phyloP scores from a whole-genome alignment of 805 yeast genomes.

The Zygotorulaspora danielsina region DNA sequence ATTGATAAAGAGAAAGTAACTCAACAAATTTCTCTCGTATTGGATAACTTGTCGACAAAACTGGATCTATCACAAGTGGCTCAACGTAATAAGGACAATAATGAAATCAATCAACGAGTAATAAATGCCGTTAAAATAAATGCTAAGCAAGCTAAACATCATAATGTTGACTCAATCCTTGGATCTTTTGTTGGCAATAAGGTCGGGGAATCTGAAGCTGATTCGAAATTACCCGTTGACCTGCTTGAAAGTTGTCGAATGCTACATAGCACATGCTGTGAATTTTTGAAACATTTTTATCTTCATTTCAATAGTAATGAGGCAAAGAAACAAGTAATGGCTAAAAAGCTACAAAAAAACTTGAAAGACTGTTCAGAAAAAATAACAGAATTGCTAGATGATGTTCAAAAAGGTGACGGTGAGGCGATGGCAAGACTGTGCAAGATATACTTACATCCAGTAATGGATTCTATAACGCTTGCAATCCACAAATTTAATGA shows the following conservation, averaged over 20 bases:
- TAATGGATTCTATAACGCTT: constrained; percentile 41
- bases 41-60: constrained; percentile 19
- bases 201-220: constrained; percentile 30
- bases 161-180: constrained; percentile 24
- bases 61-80: constrained; percentile 33
- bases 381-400: constrained; percentile 27
- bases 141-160: constrained; percentile 47
- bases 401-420: constrained; percentile 32
- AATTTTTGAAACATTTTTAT: constrained; percentile 75
- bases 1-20: constrained; percentile 10
- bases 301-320: constrained; percentile 50
- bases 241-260: constrained; percentile 50
- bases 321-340: constrained; percentile 40
- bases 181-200: constrained; percentile 27
- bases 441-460: constrained; percentile 40
- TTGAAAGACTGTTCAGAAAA: constrained; percentile 47
- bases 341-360: constrained; percentile 46
- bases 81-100: constrained; percentile 22
- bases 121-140: constrained; percentile 47
- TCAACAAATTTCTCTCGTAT: constrained; percentile 12
- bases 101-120: constrained; percentile 39
- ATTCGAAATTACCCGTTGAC: constrained; percentile 34
- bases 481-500: constrained; percentile 47
- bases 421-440: constrained; percentile 29
- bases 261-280: constrained; percentile 69